Percentiles rank a stretch among this genome's conserved stretches.
Conservation (phyloP, 176 grass and related monocot species). For the Juncus inflexus region DNA sequence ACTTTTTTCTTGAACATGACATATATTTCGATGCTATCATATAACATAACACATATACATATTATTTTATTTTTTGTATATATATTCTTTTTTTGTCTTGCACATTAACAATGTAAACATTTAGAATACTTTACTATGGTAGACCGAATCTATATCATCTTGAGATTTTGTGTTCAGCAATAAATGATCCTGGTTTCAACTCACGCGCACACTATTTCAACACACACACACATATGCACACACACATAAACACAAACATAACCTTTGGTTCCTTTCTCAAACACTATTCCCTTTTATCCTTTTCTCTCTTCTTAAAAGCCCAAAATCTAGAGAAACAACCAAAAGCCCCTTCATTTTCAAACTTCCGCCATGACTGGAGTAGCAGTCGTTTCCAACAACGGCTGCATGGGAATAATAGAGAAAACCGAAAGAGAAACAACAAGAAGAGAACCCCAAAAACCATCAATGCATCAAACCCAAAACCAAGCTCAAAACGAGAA, state of each 20-base stretch:
- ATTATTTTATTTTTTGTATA: too few species aligned
- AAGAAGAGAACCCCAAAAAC: conserved; percentile 24
- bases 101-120: too few species aligned
- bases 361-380: conserved; percentile 46
- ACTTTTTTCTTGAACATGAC: too few species aligned
- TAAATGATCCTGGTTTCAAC: background rate
- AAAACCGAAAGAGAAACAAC: background rate
- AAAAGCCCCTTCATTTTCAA: conserved; percentile 16
- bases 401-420: conserved; percentile 42
- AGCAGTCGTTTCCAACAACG: conserved; percentile 63
- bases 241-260: background rate
- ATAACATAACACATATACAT: too few species aligned
- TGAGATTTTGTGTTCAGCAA: background rate
- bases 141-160: background rate
- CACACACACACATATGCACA: conserved; percentile 1
- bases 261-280: conserved; percentile 1
- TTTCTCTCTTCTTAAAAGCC: background rate
- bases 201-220: background rate
- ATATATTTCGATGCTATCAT: too few species aligned
- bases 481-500: conserved; percentile 33
- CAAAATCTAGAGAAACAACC: background rate
- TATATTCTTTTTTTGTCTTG: too few species aligned
- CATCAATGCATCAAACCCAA: background rate
- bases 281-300: background rate
- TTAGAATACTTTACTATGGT: background rate